phyloP scores from a whole-genome alignment of 768 basidiomycete genomes.

The Termitomyces sp. region DNA sequence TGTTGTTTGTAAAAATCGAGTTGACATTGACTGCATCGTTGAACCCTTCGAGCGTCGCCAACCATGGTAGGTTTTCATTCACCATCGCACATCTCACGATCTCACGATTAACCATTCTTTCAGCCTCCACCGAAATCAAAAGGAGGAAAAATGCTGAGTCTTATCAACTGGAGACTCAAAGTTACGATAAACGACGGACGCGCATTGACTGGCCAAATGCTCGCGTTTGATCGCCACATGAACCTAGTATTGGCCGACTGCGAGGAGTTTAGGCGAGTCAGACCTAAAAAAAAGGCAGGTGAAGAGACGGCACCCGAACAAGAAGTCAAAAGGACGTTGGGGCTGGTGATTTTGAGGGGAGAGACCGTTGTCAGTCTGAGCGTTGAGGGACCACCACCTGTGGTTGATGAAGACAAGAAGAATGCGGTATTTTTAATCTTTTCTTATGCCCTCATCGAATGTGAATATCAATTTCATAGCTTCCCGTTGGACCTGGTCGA shows the following conservation, averaged over 20 bases:
- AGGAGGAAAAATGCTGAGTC: slow-evolving; percentile 95
- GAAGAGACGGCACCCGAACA: slow-evolving; percentile 75
- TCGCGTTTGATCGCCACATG: slow-evolving; percentile 99
- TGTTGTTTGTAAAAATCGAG: slow-evolving; percentile 19
- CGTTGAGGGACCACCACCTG: slow-evolving; percentile 93
- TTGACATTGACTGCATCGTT: slow-evolving; percentile 10
- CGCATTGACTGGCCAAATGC: slow-evolving; percentile 94
- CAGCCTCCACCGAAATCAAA: slow-evolving; percentile 96
- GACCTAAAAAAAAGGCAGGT: slow-evolving; percentile 87
- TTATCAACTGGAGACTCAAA: slow-evolving; percentile 97
- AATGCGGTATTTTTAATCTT: slow-evolving; percentile 47
- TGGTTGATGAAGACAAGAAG: slow-evolving; percentile 87
- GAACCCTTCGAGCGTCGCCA: slow-evolving; percentile 24
- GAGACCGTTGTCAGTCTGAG: slow-evolving; percentile 94
- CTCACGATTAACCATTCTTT: slow-evolving; percentile 10
- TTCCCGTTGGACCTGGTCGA: slow-evolving; percentile 85
- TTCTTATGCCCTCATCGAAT: not conserved
- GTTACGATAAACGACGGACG: slow-evolving; percentile 98
- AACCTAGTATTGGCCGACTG: slow-evolving; percentile 97
- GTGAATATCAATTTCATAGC: slow-evolving; percentile 33
- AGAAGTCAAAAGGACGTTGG: slow-evolving; percentile 94
- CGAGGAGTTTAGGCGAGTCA: slow-evolving; percentile 92
- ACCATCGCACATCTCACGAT: not conserved
- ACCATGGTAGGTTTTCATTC: slow-evolving; percentile 44
- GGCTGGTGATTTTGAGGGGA: slow-evolving; percentile 94